A percentile compares a stretch with the other conserved stretches of the same genome.
Evolutionary conservation across 2,329 filamentous ascomycete species (phyloP).

Genomic region (Epichloe sp.): DNA sequence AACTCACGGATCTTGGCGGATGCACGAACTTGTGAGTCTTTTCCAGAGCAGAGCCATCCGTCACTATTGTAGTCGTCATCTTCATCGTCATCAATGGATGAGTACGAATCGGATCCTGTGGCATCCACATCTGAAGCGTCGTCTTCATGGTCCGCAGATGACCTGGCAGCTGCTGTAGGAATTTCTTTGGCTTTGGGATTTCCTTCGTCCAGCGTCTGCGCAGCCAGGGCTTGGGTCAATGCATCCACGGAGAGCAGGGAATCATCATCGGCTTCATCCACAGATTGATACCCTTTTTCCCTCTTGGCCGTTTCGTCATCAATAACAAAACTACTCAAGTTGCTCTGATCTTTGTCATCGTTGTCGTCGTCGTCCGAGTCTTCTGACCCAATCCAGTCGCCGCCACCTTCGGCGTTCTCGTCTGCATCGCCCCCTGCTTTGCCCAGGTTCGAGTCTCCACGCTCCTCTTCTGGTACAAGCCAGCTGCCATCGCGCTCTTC

Average conservation of each 20-base stretch:
- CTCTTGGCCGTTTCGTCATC: slow-evolving; percentile 32
- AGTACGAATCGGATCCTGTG: slow-evolving; percentile 29
- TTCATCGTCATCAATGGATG: slow-evolving; percentile 9
- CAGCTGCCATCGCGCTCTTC: slow-evolving; percentile 64
- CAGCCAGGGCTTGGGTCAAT: slow-evolving; percentile 24
- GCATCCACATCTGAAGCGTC: slow-evolving; percentile 18
- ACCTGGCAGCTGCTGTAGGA: slow-evolving; percentile 13
- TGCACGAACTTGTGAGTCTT: slow-evolving; percentile 34
- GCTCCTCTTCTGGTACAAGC: slow-evolving; percentile 61
- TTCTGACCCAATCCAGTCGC: slow-evolving; percentile 61
- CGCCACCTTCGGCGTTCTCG: slow-evolving; percentile 76
- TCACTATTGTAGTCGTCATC: slow-evolving; percentile 17
- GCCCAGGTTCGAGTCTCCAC: slow-evolving; percentile 46
- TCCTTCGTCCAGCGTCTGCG: slow-evolving; percentile 22
- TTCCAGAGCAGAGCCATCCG: slow-evolving; percentile 17
- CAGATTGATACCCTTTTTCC: slow-evolving; percentile 16
- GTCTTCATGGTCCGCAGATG: slow-evolving; percentile 21
- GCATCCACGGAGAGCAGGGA: slow-evolving; percentile 23
- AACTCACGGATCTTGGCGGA: slow-evolving; percentile 91
- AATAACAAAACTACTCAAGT: slow-evolving; percentile 41
- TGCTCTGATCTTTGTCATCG: slow-evolving; percentile 28
- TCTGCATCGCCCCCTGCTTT: slow-evolving; percentile 77
- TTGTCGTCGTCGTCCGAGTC: slow-evolving; percentile 46
- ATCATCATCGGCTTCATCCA: slow-evolving; percentile 16
- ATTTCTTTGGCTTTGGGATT: not conserved